These are phyloP conservation scores for Rhamnella rubrinervis DNA, from an alignment of 331 rosid species.

Conservation along the genomic window DNA sequence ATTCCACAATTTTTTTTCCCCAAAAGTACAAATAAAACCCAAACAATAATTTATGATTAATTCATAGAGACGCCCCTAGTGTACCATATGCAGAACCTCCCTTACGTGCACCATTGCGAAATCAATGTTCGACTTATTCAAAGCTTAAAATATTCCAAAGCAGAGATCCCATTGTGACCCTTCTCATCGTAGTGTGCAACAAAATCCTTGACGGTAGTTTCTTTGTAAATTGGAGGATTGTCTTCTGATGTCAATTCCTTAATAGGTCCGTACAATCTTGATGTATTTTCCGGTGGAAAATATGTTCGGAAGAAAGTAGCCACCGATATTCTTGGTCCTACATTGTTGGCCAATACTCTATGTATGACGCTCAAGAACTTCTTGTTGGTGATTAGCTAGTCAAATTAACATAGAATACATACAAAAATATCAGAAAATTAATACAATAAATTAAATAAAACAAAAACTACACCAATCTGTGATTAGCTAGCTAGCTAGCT, in stretches of 20 bases:
- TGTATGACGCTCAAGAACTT: constrained; percentile 16
- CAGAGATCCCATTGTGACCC: constrained; percentile 10
- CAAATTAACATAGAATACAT: not conserved
- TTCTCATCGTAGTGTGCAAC: not conserved
- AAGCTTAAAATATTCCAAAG: not conserved
- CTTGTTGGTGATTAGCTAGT: constrained; percentile 24
- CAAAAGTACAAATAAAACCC: too few relatives aligned
- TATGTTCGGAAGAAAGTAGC: constrained; percentile 14
- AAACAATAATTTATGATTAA: too few relatives aligned
- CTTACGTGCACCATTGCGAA: not conserved
- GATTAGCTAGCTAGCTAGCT: too few relatives aligned
- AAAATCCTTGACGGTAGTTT: not conserved
- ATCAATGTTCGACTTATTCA: not conserved
- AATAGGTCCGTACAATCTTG: constrained; percentile 11
- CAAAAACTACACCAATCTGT: not conserved
- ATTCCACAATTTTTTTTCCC: too few relatives aligned
- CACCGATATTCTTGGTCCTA: constrained; percentile 17
- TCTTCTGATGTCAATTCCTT: constrained; percentile 14
- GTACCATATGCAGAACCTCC: too few relatives aligned
- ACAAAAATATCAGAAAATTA: not conserved
- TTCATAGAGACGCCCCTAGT: too few relatives aligned
- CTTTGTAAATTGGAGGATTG: constrained; percentile 15
- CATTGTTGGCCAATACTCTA: constrained; percentile 13
- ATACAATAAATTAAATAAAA: not conserved
- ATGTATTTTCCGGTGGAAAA: not conserved